Percentiles rank a stretch among this genome's conserved stretches.
phyloP scores from a whole-genome alignment of 2,329 filamentous ascomycete genomes.

The Fusarium humuli region DNA sequence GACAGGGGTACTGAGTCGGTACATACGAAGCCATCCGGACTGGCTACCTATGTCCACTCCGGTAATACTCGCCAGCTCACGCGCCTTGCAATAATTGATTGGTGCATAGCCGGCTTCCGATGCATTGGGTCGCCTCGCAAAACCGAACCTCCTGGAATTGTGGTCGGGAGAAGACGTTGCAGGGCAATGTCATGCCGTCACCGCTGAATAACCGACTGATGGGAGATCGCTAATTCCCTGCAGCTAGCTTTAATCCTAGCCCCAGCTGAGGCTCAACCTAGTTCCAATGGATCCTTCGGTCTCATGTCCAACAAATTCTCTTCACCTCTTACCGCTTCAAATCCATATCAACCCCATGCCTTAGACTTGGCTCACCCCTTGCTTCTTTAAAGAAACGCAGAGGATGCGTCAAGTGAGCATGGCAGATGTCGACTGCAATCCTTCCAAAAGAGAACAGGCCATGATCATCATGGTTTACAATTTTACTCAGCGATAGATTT shows the following conservation, averaged over 20 bases:
- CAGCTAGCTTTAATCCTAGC: constrained; percentile 16
- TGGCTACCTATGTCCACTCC: constrained; percentile 36
- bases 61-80: constrained; percentile 34
- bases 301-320: constrained; percentile 1
- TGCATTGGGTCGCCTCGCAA: constrained; percentile 35
- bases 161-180: constrained; percentile 8
- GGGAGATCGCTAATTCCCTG: constrained; percentile 27
- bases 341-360: background rate
- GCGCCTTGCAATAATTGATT: constrained; percentile 38
- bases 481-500: background rate
- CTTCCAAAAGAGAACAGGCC: constrained; percentile 1
- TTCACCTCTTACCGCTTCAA: constrained; percentile 7
- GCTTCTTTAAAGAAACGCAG: constrained; percentile 16
- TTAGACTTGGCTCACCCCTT: background rate
- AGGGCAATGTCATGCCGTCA: constrained; percentile 25
- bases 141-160: constrained; percentile 26
- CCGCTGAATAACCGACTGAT: constrained; percentile 11
- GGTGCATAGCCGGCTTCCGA: constrained; percentile 33
- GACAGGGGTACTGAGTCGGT: constrained; percentile 42
- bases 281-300: background rate
- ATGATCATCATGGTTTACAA: constrained; percentile 4
- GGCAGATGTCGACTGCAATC: background rate
- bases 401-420: constrained; percentile 4
- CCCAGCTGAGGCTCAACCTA: constrained; percentile 19
- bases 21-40: constrained; percentile 29